Percentiles rank a stretch among this genome's conserved stretches.
phyloP scores from a whole-genome alignment of 345 rosid species.

The Populus pruinosa region DNA sequence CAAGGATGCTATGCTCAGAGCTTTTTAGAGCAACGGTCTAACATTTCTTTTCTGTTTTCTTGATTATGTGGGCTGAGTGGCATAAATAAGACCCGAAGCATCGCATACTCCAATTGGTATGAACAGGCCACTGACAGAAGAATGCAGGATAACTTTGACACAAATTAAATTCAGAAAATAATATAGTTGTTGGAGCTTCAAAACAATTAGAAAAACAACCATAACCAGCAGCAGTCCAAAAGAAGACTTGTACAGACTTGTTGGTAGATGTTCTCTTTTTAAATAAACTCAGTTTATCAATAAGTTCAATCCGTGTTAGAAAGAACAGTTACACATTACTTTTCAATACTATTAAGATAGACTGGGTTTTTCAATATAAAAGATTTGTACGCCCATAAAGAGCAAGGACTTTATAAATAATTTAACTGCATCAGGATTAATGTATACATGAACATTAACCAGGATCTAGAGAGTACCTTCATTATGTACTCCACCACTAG shows the following conservation, averaged over 20 bases:
- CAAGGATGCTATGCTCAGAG: background rate
- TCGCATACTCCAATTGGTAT: background rate
- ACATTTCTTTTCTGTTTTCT: background rate
- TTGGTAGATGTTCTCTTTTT: background rate
- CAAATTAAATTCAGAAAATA: background rate
- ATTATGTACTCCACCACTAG: conserved; percentile 83
- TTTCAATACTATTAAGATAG: background rate
- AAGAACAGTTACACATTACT: background rate
- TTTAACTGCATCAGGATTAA: background rate
- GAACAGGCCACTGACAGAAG: background rate
- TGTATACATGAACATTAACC: conserved; percentile 2
- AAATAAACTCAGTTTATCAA: background rate
- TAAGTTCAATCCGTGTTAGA: background rate
- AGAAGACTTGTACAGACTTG: background rate
- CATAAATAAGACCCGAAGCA: background rate
- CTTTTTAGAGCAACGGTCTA: background rate
- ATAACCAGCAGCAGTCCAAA: background rate
- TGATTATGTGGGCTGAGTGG: background rate
- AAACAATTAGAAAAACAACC: background rate
- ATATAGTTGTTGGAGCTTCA: background rate
- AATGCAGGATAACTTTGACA: background rate
- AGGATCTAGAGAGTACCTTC: conserved; percentile 66
- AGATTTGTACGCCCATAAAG: no score
- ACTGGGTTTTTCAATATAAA: no score
- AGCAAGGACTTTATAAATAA: background rate